Conservation (phyloP, 1,284 basidiomycete genomes). For the Chondrostereum purpureum region DNA sequence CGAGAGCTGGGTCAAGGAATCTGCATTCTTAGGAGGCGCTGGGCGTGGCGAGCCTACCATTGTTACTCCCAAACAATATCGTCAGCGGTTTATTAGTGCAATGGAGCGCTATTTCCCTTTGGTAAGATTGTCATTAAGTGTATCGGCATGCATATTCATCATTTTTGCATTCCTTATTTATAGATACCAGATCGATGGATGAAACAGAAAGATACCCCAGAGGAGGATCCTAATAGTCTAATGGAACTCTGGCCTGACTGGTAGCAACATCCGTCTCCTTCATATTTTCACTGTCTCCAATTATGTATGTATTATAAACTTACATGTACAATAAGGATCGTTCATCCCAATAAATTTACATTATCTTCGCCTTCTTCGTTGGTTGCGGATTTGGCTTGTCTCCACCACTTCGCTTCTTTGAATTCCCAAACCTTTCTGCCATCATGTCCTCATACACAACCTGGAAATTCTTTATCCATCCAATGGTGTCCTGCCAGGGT, state of each 20-base stretch:
- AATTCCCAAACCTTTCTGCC: slow-evolving; percentile 35
- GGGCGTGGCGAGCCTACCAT: slow-evolving; percentile 88
- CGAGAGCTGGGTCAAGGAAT: slow-evolving; percentile 97
- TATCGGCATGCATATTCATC: slow-evolving; percentile 2
- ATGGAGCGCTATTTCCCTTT: slow-evolving; percentile 91
- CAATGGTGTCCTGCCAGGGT: slow-evolving; percentile 67
- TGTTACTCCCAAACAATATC: slow-evolving; percentile 81
- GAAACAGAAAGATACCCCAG: slow-evolving; percentile 71
- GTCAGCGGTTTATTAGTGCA: slow-evolving; percentile 81
- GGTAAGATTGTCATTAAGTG: slow-evolving; percentile 35
- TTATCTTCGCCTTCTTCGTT: slow-evolving; percentile 58
- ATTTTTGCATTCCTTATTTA: slow-evolving; percentile 4
- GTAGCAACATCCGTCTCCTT: slow-evolving; percentile 8
- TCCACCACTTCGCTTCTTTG: slow-evolving; percentile 62
- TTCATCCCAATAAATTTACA: slow-evolving; percentile 21
- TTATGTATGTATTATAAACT: background rate
- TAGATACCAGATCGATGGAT: slow-evolving; percentile 84
- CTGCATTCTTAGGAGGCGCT: slow-evolving; percentile 76
- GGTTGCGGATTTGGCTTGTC: slow-evolving; percentile 60
- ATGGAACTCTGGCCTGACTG: slow-evolving; percentile 16
- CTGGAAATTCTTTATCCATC: slow-evolving; percentile 43
- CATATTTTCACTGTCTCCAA: background rate
- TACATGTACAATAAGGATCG: background rate
- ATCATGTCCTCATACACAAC: slow-evolving; percentile 49
- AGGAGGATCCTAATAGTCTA: slow-evolving; percentile 53